Percentiles rank a stretch among this genome's conserved stretches.
These are phyloP conservation scores for Tripterygium wilfordii DNA, from an alignment of 177 flowering plant species.

Conservation along the genomic window DNA sequence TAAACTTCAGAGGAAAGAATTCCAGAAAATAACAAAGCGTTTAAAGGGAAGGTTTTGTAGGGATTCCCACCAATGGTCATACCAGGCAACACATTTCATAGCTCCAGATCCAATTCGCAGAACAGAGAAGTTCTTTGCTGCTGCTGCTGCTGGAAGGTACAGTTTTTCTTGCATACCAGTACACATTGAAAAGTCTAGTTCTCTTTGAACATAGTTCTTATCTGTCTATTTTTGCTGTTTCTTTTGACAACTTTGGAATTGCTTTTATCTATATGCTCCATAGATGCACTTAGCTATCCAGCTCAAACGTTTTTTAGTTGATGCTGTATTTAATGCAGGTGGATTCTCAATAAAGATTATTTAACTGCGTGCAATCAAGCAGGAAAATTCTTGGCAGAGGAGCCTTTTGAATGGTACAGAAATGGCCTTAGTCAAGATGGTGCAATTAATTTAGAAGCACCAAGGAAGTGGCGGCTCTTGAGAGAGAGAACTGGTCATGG, in stretches of 20 bases:
- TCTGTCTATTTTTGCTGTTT: neutral
- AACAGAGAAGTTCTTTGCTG: slow-evolving; percentile 96
- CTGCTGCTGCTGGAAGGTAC: slow-evolving; percentile 97
- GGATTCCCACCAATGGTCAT: slow-evolving; percentile 95
- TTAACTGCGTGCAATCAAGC: slow-evolving; percentile 65
- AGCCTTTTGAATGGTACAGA: slow-evolving; percentile 85
- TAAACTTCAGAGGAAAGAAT: slow-evolving; percentile 75
- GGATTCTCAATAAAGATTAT: slow-evolving; percentile 92
- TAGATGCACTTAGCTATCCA: no score
- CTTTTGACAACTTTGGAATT: neutral
- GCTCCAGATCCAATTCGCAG: slow-evolving; percentile 74
- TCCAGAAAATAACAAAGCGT: slow-evolving; percentile 57
- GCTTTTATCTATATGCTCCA: neutral
- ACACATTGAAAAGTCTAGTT: no score
- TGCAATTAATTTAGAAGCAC: slow-evolving; percentile 84
- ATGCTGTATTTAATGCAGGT: slow-evolving; percentile 43
- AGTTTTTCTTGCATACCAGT: neutral
- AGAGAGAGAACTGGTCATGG: slow-evolving; percentile 89
- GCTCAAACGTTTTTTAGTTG: no score
- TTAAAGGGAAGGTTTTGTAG: slow-evolving; percentile 78
- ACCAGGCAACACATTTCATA: slow-evolving; percentile 92
- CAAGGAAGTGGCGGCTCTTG: slow-evolving; percentile 93
- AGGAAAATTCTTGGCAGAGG: slow-evolving; percentile 70
- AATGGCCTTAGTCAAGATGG: slow-evolving; percentile 81
- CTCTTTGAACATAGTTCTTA: neutral